Base-by-base conservation (phyloP, 129 eudicot species). In the Heracleum sosnowskyi region DNA sequence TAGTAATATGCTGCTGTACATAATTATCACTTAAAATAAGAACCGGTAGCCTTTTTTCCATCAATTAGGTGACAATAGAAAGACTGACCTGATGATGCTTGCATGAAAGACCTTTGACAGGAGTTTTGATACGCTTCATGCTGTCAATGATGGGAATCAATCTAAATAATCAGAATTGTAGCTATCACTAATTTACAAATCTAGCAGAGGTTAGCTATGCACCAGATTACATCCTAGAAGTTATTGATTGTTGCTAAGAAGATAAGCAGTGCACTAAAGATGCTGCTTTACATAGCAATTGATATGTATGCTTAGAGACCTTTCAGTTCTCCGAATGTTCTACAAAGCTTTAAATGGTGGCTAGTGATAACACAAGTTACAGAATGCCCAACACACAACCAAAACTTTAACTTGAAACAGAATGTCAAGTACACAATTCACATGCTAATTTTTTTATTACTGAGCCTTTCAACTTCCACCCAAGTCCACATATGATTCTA, bases 51-150 rank as follows among this genome's bases (percentile, higher is more conserved):
- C 13, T 40, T 17, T 70, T 72, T 74, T 13, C 40, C 34, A 26
- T 10, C 10, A n/a, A 15, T 74, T 11, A 18, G 71, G 36, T 34
- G 46, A 69, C 75, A 51, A 9, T 5, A 53, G 66, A 34, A 60
- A 70, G 78, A 81, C 76, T 87, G 64, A 84, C 98, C 91, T 90
- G 96, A 81, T 79, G 82, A 83, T 93, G 98, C 33, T 93, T 93
- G 87, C 98, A 93, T 33, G 81, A 80, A 63, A 83, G 87, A 69
- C 98, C 98, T 87, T 93, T 93, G 36, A 86, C 93, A 62, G 98
- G 98, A 68, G 90, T 88, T 45, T 74, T 80, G 51, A 93, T 89
- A 36, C 94, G 92, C 76, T 34, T 87, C 77, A 90, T 88, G 82
- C 98, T 93, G 86, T 75, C 76, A 55, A 79, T 82, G 46, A 77